Percentiles rank a stretch among this genome's conserved stretches.
Conservation (phyloP, 352 stramenopile genomes). For the Saprolegnia diclina region DNA sequence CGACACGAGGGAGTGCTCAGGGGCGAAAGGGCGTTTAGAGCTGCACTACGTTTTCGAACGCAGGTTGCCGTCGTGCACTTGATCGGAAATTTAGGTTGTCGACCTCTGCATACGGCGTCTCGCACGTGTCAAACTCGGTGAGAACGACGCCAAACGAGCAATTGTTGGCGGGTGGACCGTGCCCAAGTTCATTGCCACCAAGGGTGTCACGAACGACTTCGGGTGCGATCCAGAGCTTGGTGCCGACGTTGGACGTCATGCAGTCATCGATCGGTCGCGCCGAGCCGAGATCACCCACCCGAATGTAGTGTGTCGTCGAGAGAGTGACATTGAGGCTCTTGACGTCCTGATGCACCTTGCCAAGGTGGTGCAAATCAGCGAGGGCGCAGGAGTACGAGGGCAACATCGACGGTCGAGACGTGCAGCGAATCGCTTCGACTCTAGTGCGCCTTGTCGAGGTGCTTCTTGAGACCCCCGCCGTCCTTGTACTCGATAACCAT, state of each 20-base stretch:
- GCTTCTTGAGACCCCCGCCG: too few relatives aligned
- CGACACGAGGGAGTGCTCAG: too few relatives aligned
- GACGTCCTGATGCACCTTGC: not conserved
- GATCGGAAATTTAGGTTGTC: too few relatives aligned
- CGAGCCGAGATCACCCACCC: not conserved
- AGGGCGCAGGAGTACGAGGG: not conserved
- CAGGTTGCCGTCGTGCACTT: too few relatives aligned
- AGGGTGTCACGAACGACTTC: slow-evolving; percentile 1
- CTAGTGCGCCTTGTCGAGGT: not conserved
- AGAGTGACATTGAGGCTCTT: not conserved
- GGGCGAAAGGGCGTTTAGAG: too few relatives aligned
- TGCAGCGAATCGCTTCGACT: not conserved
- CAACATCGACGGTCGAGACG: not conserved
- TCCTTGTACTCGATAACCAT: not conserved
- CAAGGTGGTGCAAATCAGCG: not conserved
- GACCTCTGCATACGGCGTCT: slow-evolving; percentile 40
- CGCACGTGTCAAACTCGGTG: slow-evolving; percentile 48
- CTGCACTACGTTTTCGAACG: too few relatives aligned
- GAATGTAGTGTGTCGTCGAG: not conserved
- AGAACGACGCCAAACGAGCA: slow-evolving; percentile 28
- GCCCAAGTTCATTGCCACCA: not conserved
- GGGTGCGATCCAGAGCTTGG: slow-evolving; percentile 15
- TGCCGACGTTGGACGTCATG: slow-evolving; percentile 10
- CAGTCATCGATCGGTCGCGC: not conserved
- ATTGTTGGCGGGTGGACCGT: slow-evolving; percentile 10